These are phyloP conservation scores for Marasmius sp. DNA, from an alignment of 1,284 basidiomycete genomes.

Conservation along the genomic window DNA sequence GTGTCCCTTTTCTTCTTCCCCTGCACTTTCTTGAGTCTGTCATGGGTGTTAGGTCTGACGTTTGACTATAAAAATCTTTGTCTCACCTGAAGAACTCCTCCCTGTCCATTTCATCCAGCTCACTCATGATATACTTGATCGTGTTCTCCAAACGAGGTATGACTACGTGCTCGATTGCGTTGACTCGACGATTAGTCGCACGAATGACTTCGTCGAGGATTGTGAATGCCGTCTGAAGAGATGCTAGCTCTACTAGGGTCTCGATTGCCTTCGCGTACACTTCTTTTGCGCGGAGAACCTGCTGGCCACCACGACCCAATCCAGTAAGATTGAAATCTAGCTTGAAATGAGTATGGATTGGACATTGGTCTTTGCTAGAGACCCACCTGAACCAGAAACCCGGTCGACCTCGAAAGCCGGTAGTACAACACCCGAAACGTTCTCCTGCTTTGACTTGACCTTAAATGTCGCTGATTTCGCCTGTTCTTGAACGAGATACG, in stretches of 20 bases:
- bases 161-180: conserved; percentile 97
- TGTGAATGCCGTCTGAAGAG: conserved; percentile 96
- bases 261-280: conserved; percentile 97
- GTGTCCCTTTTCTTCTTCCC: conserved; percentile 93
- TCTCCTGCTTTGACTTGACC: conserved; percentile 96
- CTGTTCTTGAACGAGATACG: conserved; percentile 92
- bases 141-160: conserved; percentile 97
- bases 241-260: conserved; percentile 96
- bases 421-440: conserved; percentile 96
- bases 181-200: conserved; percentile 96
- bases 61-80: background rate
- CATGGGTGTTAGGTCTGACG: conserved; percentile 5
- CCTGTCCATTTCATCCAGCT: conserved; percentile 96
- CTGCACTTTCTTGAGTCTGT: conserved; percentile 91
- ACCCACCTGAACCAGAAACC: conserved; percentile 76
- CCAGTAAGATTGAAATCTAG: conserved; percentile 98
- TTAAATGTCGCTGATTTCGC: conserved; percentile 91
- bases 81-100: conserved; percentile 92
- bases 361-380: background rate
- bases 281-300: conserved; percentile 91
- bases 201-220: conserved; percentile 99
- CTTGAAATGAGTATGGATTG: background rate
- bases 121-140: conserved; percentile 94
- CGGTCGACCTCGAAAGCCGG: conserved; percentile 94
- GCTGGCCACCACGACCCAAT: conserved; percentile 95